Base-by-base conservation (phyloP, 306 rosid species). In the Cyclanthera cordifolia region DNA sequence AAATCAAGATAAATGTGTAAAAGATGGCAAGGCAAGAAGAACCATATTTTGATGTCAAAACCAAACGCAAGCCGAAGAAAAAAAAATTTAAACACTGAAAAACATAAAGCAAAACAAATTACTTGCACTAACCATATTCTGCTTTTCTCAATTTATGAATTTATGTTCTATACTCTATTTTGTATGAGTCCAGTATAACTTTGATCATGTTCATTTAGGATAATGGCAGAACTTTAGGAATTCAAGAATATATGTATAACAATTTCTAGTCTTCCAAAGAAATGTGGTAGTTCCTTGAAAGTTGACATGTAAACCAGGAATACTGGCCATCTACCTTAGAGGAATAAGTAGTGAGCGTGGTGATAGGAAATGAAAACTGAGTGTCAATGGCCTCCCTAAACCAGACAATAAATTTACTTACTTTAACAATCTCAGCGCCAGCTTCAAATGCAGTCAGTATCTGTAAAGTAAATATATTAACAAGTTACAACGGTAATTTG, bases 371-470 rank as follows among this genome's bases (percentile, higher is more conserved):
- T 21, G 30, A 41, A 19, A 59, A 59, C 67, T 9, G 27, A 20
- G 12, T 11, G 1, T 17, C 69, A 2, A 39, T 13, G 17, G 39
- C 16, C 28, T 39, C 34, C 27, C 50, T 61, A 37, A 39, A 61
- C 65, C 6, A 27, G 76, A 63, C 17, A 28, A 19, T 45, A 77
- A 58, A 59, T 24, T 46, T 15, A 65, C 88, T 19, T 23, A 89
- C 97, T 90, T 91, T 91, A 34, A 91, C 88, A 56, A 91, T 78
- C 86, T 84, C 83, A 57, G 95, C 90, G 46, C 95, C 97, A 37
- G 88, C 77, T 25, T 84, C 83, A 74, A 67, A 72, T 45, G 97
- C 90, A 68, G 84, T 78, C 56, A 85, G 79, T 67, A 91, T 84
- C 97, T 91, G 89, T 56, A 84, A 78, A 58, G 52, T 49, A 53